Evolutionary conservation across 805 yeast genomes (phyloP), one percentile per base, ranked within the genome.

Genomic region (Cyberlindnera bimundalis): DNA sequence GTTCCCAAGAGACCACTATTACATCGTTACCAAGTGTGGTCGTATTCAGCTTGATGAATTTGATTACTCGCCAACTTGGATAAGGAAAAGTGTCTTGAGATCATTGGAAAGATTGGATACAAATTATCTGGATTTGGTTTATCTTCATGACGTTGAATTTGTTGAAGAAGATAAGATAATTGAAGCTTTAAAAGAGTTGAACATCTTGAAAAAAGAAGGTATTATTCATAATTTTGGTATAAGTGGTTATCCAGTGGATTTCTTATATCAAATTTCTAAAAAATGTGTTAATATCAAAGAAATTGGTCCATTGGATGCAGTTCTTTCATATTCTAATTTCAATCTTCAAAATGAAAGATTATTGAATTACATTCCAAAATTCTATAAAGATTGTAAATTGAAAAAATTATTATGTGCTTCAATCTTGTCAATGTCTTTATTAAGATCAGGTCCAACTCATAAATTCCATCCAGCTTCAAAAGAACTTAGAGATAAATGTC

Each of bases 141-240:
- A 85, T 59, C 67, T 89, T 51, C 98, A 91, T 62, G 98, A 90
- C 57, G 77, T 89, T 34, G 98, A 90, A 59, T 91, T 90, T 61
- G 84, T 79, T 7, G 59, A 71, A 1, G 73, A 73, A 24, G 67
- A 59, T 1, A 74, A 74, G 17, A 75, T 81, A 5, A 53, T 76
- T 13, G 81, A 60, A 19, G 96, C 96, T 0, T 65, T 91, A 38
- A 64, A 59, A 20, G 81, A 79, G 50, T 66, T 88, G 50, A 73
- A 66, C 51, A 61, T 59, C 35, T 63, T 90, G 51, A 84, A 87
- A 56, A 50, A 68, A 6, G 78, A 77, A 48, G 95, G 95, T 0
- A 28, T 73, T 3, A 14, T 25, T 23, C 29, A 13, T 33, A 68
- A 79, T 49, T 72, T 90, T 46, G 97, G 98, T 9, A 64, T 88